Conservation (phyloP, 805 yeast genomes). For the Barnettozyma wickerhamii region DNA sequence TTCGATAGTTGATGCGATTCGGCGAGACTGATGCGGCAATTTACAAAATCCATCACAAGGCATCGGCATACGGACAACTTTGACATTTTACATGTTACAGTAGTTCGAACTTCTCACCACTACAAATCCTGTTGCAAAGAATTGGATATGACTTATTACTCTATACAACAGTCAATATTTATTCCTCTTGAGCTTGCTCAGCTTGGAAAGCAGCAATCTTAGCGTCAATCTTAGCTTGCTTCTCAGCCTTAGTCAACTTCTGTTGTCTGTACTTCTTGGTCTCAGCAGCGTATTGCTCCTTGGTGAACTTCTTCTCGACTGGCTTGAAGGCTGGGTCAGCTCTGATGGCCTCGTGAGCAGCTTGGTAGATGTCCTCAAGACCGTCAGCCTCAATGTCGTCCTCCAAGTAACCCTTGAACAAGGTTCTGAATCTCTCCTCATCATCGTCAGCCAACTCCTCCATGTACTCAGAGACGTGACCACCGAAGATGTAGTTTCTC, state of each 20-base stretch:
- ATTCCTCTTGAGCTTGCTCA: conserved; percentile 12
- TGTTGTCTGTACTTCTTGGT: conserved; percentile 86
- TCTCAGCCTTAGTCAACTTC: conserved; percentile 89
- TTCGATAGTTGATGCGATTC: too few relatives aligned
- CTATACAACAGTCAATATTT: neutral
- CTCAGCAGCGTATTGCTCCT: conserved; percentile 97
- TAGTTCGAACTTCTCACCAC: too few relatives aligned
- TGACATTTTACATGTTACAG: too few relatives aligned
- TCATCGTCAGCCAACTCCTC: conserved; percentile 99
- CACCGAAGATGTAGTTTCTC: conserved; percentile 99
- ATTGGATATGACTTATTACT: too few relatives aligned
- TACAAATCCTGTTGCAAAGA: too few relatives aligned
- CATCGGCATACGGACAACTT: too few relatives aligned
- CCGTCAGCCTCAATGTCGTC: conserved; percentile 97
- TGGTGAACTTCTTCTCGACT: conserved; percentile 89
- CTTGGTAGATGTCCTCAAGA: conserved; percentile 90
- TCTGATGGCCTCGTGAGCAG: conserved; percentile 95
- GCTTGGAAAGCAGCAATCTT: conserved; percentile 89
- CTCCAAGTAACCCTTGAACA: conserved; percentile 94
- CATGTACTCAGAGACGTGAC: conserved; percentile 99
- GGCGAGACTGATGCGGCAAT: too few relatives aligned
- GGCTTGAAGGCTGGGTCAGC: conserved; percentile 91
- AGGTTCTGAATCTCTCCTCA: conserved; percentile 97
- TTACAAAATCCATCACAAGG: too few relatives aligned
- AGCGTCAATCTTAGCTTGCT: conserved; percentile 82